phyloP scores from a whole-genome alignment of 192 early-diverging fungal genomes.

The Coemansia sp. region DNA sequence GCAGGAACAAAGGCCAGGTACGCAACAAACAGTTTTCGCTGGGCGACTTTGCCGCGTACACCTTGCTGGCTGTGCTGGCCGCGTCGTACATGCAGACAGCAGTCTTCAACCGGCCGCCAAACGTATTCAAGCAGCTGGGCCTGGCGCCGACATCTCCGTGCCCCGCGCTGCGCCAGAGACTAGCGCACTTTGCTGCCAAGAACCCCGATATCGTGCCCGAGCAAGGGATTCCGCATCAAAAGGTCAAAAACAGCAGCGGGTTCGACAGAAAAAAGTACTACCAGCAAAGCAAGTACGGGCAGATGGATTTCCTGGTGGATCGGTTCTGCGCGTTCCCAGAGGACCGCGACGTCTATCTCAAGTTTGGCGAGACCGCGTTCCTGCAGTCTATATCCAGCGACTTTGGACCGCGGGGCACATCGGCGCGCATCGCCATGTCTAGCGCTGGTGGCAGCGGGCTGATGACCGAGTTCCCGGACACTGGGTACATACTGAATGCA shows the following conservation, averaged over 20 bases:
- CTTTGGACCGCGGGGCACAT: constrained; percentile 32
- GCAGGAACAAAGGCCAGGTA: neutral
- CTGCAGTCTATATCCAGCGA: constrained; percentile 42
- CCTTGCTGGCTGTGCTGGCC: constrained; percentile 13
- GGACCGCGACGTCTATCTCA: constrained; percentile 39
- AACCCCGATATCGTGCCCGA: constrained; percentile 20
- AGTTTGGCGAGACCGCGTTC: constrained; percentile 45
- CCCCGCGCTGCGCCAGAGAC: constrained; percentile 19
- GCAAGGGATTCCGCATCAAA: constrained; percentile 13
- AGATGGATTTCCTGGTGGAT: constrained; percentile 43
- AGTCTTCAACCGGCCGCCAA: constrained; percentile 15
- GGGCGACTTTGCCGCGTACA: constrained; percentile 29
- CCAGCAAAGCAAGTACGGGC: constrained; percentile 35
- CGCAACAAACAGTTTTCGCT: constrained; percentile 17
- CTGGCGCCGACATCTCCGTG: constrained; percentile 20
- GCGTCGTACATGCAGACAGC: constrained; percentile 25
- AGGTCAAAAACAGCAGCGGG: constrained; percentile 6
- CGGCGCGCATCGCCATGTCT: constrained; percentile 16
- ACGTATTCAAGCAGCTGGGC: constrained; percentile 35
- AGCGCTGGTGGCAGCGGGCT: constrained; percentile 1
- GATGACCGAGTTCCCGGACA: constrained; percentile 25
- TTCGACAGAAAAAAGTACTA: constrained; percentile 25
- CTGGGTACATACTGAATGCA: constrained; percentile 24
- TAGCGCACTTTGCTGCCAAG: constrained; percentile 9
- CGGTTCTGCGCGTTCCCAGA: constrained; percentile 37